These are phyloP conservation scores for Penicillium polonicum DNA, from an alignment of 2,329 filamentous ascomycete genomes.

Conservation along the genomic window DNA sequence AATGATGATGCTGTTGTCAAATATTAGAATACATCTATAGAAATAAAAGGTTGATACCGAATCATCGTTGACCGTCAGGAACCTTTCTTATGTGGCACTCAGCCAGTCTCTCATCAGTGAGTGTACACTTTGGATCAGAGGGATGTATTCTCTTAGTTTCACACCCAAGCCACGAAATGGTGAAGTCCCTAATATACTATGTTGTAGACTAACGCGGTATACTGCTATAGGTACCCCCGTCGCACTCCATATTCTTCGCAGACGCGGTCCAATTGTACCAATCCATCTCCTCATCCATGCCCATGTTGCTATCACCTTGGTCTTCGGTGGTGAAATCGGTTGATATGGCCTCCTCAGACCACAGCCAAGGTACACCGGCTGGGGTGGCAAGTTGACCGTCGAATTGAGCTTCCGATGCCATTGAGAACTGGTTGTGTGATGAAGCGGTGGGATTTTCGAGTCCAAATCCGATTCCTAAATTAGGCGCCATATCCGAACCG, in stretches of 20 bases:
- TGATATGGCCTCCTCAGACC: conserved; percentile 19
- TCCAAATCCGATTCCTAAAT: neutral
- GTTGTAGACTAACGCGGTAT: neutral
- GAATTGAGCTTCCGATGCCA: neutral
- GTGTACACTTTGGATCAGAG: too few relatives aligned
- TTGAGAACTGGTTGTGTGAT: neutral
- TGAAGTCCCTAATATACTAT: neutral
- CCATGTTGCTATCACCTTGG: conserved; percentile 19
- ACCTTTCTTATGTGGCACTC: too few relatives aligned
- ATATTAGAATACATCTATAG: too few relatives aligned
- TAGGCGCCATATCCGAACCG: neutral
- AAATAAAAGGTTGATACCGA: too few relatives aligned
- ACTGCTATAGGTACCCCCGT: neutral
- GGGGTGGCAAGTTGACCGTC: neutral
- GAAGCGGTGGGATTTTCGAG: too few relatives aligned
- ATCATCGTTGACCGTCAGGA: too few relatives aligned
- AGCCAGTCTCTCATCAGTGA: too few relatives aligned
- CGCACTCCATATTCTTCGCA: conserved; percentile 28
- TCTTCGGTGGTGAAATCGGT: neutral
- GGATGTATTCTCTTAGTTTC: too few relatives aligned
- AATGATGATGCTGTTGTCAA: too few relatives aligned
- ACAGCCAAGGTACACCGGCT: conserved; percentile 12
- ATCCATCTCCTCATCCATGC: conserved; percentile 35
- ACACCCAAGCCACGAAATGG: neutral
- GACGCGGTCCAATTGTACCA: conserved; percentile 44